Evolutionary conservation across 1,139 yeast species (phyloP).

Genomic region (Blastobotrys indianensis): DNA sequence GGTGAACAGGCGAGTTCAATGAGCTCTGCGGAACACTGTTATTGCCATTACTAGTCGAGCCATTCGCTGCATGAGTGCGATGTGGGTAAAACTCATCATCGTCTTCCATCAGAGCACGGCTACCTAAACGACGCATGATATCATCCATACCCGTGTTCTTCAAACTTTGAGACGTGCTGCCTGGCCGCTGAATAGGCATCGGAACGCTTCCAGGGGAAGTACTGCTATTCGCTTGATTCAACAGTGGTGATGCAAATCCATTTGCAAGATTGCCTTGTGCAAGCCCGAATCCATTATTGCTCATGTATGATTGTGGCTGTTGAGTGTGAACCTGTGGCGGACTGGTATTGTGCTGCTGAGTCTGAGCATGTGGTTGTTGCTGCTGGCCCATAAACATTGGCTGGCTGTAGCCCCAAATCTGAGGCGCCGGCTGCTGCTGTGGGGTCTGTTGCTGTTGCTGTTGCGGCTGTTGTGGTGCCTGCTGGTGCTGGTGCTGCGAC

Average conservation of each 20-base stretch:
- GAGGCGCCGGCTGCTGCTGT: conserved; percentile 3
- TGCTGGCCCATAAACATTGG: too few relatives aligned
- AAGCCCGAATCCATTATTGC: background rate
- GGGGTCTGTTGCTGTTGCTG: conserved; percentile 9
- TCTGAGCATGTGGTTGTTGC: too few relatives aligned
- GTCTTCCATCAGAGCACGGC: conserved; percentile 21
- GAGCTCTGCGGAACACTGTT: background rate
- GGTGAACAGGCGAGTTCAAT: background rate
- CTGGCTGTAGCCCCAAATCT: background rate
- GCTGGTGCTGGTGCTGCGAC: conserved; percentile 10
- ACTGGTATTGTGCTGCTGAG: background rate
- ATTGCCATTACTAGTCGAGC: background rate
- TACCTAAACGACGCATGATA: conserved; percentile 23
- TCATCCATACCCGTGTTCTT: conserved; percentile 20
- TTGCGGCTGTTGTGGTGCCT: conserved; percentile 5
- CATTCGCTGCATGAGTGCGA: background rate
- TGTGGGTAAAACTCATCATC: conserved; percentile 16
- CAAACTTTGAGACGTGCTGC: conserved; percentile 9
- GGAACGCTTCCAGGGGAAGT: too few relatives aligned
- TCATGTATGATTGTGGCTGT: background rate
- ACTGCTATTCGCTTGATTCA: too few relatives aligned
- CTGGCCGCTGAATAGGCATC: conserved; percentile 15
- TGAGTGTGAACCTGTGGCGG: background rate
- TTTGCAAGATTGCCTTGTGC: too few relatives aligned
- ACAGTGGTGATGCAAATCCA: too few relatives aligned